Percentiles rank a stretch among this genome's conserved stretches.
Evolutionary conservation across 352 stramenopile species (phyloP).

Genomic region (Phytophthora chlamydospora): DNA sequence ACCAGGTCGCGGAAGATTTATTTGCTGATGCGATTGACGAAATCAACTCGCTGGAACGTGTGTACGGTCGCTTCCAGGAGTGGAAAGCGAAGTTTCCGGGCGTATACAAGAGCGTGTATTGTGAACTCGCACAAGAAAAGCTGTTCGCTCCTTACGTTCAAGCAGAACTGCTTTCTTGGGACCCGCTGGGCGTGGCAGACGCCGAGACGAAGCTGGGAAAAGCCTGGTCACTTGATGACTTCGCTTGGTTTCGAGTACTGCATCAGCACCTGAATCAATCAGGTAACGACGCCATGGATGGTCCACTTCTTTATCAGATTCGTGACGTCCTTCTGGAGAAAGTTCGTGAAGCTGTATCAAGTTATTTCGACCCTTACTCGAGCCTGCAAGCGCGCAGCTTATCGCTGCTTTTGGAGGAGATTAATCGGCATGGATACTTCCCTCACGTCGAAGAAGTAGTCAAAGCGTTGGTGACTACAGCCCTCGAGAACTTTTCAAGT

Average conservation of each 20-base stretch:
- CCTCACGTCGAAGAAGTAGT: slow-evolving; percentile 37
- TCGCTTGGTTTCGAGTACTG: slow-evolving; percentile 63
- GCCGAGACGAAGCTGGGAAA: slow-evolving; percentile 11
- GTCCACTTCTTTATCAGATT: slow-evolving; percentile 47
- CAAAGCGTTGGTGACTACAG: slow-evolving; percentile 30
- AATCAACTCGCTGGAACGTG: slow-evolving; percentile 63
- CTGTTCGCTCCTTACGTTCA: slow-evolving; percentile 69
- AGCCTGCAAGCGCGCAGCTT: slow-evolving; percentile 61
- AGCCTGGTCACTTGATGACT: slow-evolving; percentile 43
- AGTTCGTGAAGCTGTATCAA: slow-evolving; percentile 33
- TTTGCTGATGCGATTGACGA: slow-evolving; percentile 78
- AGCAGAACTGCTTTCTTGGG: slow-evolving; percentile 69
- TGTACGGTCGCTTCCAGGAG: slow-evolving; percentile 69
- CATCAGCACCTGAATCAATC: slow-evolving; percentile 36
- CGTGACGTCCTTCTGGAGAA: slow-evolving; percentile 63
- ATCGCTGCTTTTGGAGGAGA: slow-evolving; percentile 56
- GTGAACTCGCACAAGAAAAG: slow-evolving; percentile 62
- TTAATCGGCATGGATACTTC: slow-evolving; percentile 37
- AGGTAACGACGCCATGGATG: slow-evolving; percentile 18
- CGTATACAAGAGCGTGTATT: slow-evolving; percentile 73
- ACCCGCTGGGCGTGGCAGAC: slow-evolving; percentile 51
- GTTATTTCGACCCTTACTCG: slow-evolving; percentile 69
- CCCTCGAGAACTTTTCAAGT: slow-evolving; percentile 37
- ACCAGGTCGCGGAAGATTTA: slow-evolving; percentile 28
- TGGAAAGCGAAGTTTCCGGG: slow-evolving; percentile 75